Percentiles rank a stretch among this genome's conserved stretches.
Evolutionary conservation across 129 eudicot species (phyloP).

Genomic region (Escallonia rubra): DNA sequence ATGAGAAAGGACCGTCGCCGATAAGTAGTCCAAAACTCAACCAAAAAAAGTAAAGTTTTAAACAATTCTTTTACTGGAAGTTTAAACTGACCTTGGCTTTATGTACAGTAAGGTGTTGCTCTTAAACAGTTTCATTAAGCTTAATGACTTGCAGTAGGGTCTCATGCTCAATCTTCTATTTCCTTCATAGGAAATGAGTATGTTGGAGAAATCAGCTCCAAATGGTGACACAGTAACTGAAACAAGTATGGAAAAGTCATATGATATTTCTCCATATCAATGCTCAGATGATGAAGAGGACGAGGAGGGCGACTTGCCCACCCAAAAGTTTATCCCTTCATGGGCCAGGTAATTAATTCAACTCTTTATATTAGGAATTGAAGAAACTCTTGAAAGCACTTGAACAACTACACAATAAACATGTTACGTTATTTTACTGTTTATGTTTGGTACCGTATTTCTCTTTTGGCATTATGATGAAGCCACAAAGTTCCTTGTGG

Average conservation of each 20-base stretch:
- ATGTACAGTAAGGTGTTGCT: too few species aligned
- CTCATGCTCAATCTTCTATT: constrained; percentile 6
- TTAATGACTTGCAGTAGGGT: background rate
- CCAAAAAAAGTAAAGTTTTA: too few species aligned
- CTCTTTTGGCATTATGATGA: background rate
- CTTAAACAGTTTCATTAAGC: too few species aligned
- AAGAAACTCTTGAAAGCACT: background rate
- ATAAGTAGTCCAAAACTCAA: too few species aligned
- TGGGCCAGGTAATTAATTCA: constrained; percentile 76
- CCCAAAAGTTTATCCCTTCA: constrained; percentile 65
- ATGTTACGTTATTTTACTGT: too few species aligned
- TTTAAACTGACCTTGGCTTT: too few species aligned
- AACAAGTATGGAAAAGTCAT: constrained; percentile 51
- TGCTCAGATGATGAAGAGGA: constrained; percentile 84
- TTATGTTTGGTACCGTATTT: background rate
- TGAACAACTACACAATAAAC: background rate
- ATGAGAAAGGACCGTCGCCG: too few species aligned
- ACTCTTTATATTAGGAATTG: background rate
- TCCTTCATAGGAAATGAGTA: constrained; percentile 28
- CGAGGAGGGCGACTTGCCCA: constrained; percentile 58
- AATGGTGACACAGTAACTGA: constrained; percentile 15
- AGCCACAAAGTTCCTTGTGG: background rate
- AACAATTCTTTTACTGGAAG: too few species aligned
- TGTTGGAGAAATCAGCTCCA: constrained; percentile 32
- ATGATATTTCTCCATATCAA: constrained; percentile 92